Base-by-base conservation (phyloP, 805 yeast species). In the Soucietia sequanensis region DNA sequence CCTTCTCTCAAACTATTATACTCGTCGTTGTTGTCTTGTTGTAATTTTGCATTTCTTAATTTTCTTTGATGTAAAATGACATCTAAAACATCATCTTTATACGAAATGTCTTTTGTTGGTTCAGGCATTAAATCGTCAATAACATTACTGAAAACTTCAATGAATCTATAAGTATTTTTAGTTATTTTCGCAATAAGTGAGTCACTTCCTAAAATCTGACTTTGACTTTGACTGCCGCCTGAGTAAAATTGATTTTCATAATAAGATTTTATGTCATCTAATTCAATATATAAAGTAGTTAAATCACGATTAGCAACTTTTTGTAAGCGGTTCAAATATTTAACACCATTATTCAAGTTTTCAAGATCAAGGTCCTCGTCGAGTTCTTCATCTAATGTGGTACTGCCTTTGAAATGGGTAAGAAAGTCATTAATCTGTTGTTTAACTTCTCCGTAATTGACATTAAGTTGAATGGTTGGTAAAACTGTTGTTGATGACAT, bases 11-110 rank as follows among this genome's bases (percentile, higher is more conserved):
- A 48, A 65, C 69, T 46, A 62, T 68, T 47, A 43, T 73, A 62
- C 51, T 83, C 89, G 43, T 80, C 82, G 31, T 76, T 70, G 47
- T 76, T 72, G 48, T 84, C 93, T 42, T 77, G 80, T 37, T 78
- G 77, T 23, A 80, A 68, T 42, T 91, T 76, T 47, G 77, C 78
- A 58, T 91, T 91, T 54, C 96, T 76, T 56, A 87, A 75, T 50
- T 75, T 79, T 58, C 99, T 77, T 67, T 93, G 98, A 54, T 87
- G 90, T 46, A 90, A 70, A 37, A 93, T 87, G 39, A 93, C 95
- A 54, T 93, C 99, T 43, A 93, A 66, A 9, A 93, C 98, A 47
- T 87, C 95, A 57, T 88, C 96, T 46, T 80, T 79, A 56, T 84
- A 86, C 29, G 80, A 67, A 34, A 91, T 70, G 41, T 85, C 90